Evolutionary conservation across 2,329 filamentous ascomycete genomes (phyloP).

Genomic region (Monascus ruber): DNA sequence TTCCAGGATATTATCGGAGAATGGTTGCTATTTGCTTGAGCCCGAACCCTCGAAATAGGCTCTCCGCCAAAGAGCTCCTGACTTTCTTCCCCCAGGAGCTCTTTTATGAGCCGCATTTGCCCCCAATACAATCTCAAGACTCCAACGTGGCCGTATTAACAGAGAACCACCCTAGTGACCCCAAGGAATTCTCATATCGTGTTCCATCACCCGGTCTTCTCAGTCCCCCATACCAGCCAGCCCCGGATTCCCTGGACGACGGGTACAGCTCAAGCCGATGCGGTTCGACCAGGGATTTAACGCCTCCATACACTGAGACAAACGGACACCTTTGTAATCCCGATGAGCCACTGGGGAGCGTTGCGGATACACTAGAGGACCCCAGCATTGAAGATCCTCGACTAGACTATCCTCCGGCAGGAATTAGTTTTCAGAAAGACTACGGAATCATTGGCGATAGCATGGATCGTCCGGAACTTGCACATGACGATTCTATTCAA

Average conservation of each 20-base stretch:
- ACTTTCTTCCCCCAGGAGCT: slow-evolving; percentile 48
- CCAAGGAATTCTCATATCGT: not conserved
- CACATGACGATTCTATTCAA: slow-evolving; percentile 1
- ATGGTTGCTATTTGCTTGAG: slow-evolving; percentile 69
- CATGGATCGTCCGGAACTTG: slow-evolving; percentile 1
- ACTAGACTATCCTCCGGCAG: not conserved
- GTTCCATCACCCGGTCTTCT: not conserved
- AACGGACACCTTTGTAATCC: not conserved
- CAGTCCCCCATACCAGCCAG: not conserved
- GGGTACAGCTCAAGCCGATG: not conserved
- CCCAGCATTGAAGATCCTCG: not conserved
- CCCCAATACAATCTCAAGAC: slow-evolving; percentile 1
- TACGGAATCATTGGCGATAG: not conserved
- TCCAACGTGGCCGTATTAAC: no score
- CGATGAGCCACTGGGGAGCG: not conserved
- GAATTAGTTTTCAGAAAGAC: not conserved
- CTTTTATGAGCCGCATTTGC: not conserved
- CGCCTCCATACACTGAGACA: not conserved
- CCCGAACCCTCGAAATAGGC: slow-evolving; percentile 58
- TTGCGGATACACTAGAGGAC: not conserved
- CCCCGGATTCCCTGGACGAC: not conserved
- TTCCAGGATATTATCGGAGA: slow-evolving; percentile 69
- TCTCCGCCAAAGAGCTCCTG: slow-evolving; percentile 63
- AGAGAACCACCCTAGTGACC: not conserved
- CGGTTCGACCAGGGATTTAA: no score